Percentiles rank a stretch among this genome's conserved stretches.
phyloP scores from a whole-genome alignment of 2,329 filamentous ascomycete genomes.

The Parastagonospora avenae region DNA sequence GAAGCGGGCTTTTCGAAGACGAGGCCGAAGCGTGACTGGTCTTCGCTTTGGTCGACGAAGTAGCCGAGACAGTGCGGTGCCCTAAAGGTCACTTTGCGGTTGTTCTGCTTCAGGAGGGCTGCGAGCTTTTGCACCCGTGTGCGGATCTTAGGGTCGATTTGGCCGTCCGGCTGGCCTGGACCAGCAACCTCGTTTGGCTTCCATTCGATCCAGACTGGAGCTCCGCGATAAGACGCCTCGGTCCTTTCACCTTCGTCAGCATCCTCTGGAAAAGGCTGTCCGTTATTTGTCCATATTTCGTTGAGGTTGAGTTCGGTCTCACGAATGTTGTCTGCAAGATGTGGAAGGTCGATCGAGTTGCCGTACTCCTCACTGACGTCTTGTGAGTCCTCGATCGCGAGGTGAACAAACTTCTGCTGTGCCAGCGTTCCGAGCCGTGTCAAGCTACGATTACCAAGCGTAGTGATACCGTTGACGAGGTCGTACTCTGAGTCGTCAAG shows the following conservation, averaged over 20 bases:
- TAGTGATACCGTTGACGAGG: slow-evolving; percentile 1
- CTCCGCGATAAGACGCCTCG: slow-evolving; percentile 34
- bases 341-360: slow-evolving; percentile 24
- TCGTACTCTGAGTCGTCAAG: slow-evolving; percentile 29
- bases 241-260: slow-evolving; percentile 29
- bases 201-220: slow-evolving; percentile 47
- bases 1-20: slow-evolving; percentile 58
- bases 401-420: slow-evolving; percentile 44
- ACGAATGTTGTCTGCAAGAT: slow-evolving; percentile 18
- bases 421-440: slow-evolving; percentile 37
- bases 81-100: slow-evolving; percentile 35
- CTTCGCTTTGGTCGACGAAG: slow-evolving; percentile 39
- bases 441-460: slow-evolving; percentile 8
- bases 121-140: slow-evolving; percentile 41
- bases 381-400: slow-evolving; percentile 36
- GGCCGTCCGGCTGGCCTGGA: slow-evolving; percentile 19
- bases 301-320: slow-evolving; percentile 7
- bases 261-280: slow-evolving; percentile 21
- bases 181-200: slow-evolving; percentile 34
- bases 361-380: slow-evolving; percentile 35
- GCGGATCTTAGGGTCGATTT: slow-evolving; percentile 32
- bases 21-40: slow-evolving; percentile 56
- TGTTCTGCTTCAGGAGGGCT: slow-evolving; percentile 39
- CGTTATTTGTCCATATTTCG: slow-evolving; percentile 25
- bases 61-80: slow-evolving; percentile 45